phyloP scores from a whole-genome alignment of 345 rosid genomes.

The Hirschfeldia incana region DNA sequence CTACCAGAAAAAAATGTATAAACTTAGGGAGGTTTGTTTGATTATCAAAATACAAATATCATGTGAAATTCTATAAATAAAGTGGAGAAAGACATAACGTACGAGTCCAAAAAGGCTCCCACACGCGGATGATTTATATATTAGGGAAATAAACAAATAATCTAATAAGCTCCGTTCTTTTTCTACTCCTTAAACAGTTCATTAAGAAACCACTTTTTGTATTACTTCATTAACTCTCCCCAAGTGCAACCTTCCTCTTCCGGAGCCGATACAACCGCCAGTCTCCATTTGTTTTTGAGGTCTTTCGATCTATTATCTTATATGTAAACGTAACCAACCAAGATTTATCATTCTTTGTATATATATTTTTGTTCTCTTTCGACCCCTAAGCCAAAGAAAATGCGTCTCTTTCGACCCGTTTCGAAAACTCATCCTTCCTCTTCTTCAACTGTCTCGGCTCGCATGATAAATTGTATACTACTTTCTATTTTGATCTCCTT shows the following conservation, averaged over 20 bases:
- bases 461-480: slow-evolving; percentile 42
- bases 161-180: background rate
- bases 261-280: slow-evolving; percentile 11
- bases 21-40: background rate
- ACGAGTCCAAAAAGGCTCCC: slow-evolving; percentile 12
- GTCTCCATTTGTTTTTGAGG: background rate
- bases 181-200: background rate
- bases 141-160: background rate
- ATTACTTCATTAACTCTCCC: background rate
- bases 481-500: slow-evolving; percentile 46
- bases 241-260: slow-evolving; percentile 15
- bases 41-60: background rate
- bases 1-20: background rate
- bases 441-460: slow-evolving; percentile 16
- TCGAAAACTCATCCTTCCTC: slow-evolving; percentile 43
- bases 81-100: slow-evolving; percentile 25
- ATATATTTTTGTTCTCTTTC: background rate
- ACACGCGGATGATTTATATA: background rate
- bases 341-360: background rate
- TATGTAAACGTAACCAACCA: background rate
- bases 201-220: background rate
- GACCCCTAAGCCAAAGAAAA: slow-evolving; percentile 7
- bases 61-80: background rate
- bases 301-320: background rate
- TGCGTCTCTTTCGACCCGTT: slow-evolving; percentile 39